Evolutionary conservation across 352 stramenopile genomes (phyloP), one percentile per base, ranked within the genome.

Genomic region (Phytophthora quininea): DNA sequence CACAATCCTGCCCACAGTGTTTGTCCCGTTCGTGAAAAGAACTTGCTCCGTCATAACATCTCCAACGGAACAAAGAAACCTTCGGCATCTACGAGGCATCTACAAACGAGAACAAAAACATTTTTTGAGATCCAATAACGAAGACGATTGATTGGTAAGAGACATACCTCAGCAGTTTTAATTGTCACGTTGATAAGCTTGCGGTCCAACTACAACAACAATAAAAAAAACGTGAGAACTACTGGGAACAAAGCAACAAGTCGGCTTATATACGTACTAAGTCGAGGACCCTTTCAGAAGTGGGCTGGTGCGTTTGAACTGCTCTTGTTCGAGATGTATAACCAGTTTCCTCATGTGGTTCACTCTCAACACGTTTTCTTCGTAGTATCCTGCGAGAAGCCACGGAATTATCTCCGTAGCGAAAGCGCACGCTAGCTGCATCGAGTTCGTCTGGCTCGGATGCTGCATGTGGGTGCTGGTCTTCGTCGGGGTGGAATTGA

Each of bases 21-120:
- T 72, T 15, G 72, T 85, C 45, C 78, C 79, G 58, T 95, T 95
- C 10, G 83, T 89, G 37, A 95, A 92, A 31, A 92, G 69, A 30
- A 95, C 86, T 50, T 88, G 68, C 62, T 95, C 83, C 8, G 69
- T 88, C 80, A 93, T 91, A 0, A 76, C 67, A 30, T 95, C 84
- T 2, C 86, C 86, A 37, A 91, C 72, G 8, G 79, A 77, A 58
- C 86, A 95, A 35, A 95, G 59, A 31, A 95, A 76, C 19, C 86
- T 77, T 61, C 86, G 76, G 51, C 86, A 93, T 14, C 85, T 73
- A 45, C 84, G 73, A 19, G 80, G 69, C 27, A 90, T 70, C 83
- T 93, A 37, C 27, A 32, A 9, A 35, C 10, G 58, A 8, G 4
- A 64, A 31, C 27, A 60, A 2, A 31, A 11, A 19, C 57, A 12